A percentile compares a stretch with the other conserved stretches of the same genome.
These are phyloP conservation scores for Sporothrix brasiliensis DNA, from an alignment of 2,329 filamentous ascomycete genomes.

Conservation along the genomic window DNA sequence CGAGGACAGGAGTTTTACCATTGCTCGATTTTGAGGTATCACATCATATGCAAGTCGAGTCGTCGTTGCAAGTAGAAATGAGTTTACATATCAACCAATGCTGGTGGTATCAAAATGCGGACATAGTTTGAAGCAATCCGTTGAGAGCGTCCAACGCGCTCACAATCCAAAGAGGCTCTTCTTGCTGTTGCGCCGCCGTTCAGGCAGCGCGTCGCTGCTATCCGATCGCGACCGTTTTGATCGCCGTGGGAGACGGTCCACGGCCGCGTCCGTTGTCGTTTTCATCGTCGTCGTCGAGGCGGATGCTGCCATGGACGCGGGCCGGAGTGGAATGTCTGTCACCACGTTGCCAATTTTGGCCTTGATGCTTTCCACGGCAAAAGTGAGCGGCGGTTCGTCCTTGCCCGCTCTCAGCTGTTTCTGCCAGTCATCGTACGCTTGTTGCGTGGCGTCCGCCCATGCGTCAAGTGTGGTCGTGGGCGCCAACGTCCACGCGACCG, in stretches of 20 bases:
- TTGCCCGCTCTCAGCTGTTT: conserved; percentile 33
- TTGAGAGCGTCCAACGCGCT: neutral
- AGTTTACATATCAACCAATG: neutral
- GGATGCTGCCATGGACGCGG: neutral
- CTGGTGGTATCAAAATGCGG: neutral
- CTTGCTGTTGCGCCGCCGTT: neutral
- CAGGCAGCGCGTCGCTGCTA: neutral
- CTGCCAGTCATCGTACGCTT: conserved; percentile 38
- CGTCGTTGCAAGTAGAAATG: neutral
- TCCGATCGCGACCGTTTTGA: neutral
- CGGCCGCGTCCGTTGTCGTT: neutral
- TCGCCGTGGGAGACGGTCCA: neutral
- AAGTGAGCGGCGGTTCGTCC: conserved; percentile 43
- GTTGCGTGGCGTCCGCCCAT: conserved; percentile 45
- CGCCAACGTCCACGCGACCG: conserved; percentile 79
- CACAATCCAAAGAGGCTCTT: conserved; percentile 4
- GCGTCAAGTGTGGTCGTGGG: conserved; percentile 55
- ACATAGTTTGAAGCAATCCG: neutral
- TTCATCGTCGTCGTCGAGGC: neutral
- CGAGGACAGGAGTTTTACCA: neutral
- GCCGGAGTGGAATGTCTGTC: conserved; percentile 48
- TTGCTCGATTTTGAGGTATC: neutral
- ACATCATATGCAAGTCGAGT: neutral
- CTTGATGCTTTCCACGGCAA: conserved; percentile 67
- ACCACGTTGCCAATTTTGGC: conserved; percentile 75